A percentile compares a stretch with the other conserved stretches of the same genome.
These are phyloP conservation scores for Yamadazyma scolyti DNA, from an alignment of 805 yeast species.

Conservation along the genomic window DNA sequence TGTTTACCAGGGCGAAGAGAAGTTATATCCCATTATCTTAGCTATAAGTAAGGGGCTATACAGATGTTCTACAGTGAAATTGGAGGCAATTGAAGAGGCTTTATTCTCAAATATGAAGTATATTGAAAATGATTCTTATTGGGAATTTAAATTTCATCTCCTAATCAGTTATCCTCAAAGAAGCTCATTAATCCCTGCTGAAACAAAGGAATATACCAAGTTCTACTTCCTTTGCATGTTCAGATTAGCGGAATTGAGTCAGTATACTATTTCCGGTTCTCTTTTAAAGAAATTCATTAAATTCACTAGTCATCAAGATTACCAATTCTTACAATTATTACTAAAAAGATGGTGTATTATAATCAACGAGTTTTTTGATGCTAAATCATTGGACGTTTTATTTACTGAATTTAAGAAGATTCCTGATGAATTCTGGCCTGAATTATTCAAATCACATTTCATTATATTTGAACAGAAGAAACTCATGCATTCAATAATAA, in stretches of 20 bases:
- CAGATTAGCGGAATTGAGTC: conserved; percentile 46
- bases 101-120: conserved; percentile 1
- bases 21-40: conserved; percentile 2
- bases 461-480: conserved; percentile 47
- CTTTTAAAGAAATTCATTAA: conserved; percentile 10
- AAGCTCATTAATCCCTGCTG: background rate
- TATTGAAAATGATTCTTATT: conserved; percentile 18
- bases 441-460: too few relatives aligned
- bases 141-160: conserved; percentile 47
- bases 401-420: too few relatives aligned
- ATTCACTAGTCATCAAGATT: conserved; percentile 6
- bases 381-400: conserved; percentile 25
- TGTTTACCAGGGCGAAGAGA: conserved; percentile 1
- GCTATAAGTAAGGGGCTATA: conserved; percentile 40
- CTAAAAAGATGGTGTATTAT: conserved; percentile 58
- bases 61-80: conserved; percentile 21
- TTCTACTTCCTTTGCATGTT: conserved; percentile 38
- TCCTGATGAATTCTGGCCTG: too few relatives aligned
- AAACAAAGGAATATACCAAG: background rate
- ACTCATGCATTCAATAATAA: conserved; percentile 1
- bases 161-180: conserved; percentile 15
- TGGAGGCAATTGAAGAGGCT: conserved; percentile 10
- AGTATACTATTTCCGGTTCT: background rate
- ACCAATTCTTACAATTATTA: conserved; percentile 11
- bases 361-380: conserved; percentile 29